Evolutionary conservation across 163 green algal genomes (phyloP).

Genomic region (Chlorella variabilis): DNA sequence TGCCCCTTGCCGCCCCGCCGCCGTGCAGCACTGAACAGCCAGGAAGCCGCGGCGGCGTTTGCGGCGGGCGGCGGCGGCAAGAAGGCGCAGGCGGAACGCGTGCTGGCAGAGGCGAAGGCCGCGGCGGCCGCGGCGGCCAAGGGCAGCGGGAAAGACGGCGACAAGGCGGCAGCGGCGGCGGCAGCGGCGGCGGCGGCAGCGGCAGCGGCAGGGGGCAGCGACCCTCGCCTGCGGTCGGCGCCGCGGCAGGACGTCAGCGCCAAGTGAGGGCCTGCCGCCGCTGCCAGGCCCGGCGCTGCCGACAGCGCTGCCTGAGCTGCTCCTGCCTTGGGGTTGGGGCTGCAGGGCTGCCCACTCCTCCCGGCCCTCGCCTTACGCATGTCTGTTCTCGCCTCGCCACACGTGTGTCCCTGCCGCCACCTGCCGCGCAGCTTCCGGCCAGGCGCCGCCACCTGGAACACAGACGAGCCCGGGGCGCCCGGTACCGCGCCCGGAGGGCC

Average conservation of each 20-base stretch:
- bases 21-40: constrained; percentile 64
- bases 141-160: not conserved
- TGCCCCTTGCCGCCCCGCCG: not conserved
- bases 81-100: constrained; percentile 65
- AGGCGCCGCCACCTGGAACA: constrained; percentile 89
- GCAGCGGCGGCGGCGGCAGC: constrained; percentile 8
- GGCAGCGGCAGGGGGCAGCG: constrained; percentile 6
- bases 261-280: not conserved
- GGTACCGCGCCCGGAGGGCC: constrained; percentile 15
- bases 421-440: constrained; percentile 77
- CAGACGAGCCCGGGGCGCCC: constrained; percentile 56
- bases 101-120: constrained; percentile 72
- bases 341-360: no score
- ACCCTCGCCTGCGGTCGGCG: constrained; percentile 42
- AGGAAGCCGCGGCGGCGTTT: constrained; percentile 66
- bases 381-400: no score
- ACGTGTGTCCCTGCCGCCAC: no score
- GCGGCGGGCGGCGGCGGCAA: constrained; percentile 72
- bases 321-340: not conserved
- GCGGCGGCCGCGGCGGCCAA: constrained; percentile 38
- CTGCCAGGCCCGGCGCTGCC: no score
- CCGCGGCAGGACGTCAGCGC: constrained; percentile 25
- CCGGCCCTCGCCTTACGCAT: no score
- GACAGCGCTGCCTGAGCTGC: no score
- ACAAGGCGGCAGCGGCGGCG: constrained; percentile 9